Evolutionary conservation across 805 yeast species (phyloP).

Genomic region (Priceomyces melissophilus): DNA sequence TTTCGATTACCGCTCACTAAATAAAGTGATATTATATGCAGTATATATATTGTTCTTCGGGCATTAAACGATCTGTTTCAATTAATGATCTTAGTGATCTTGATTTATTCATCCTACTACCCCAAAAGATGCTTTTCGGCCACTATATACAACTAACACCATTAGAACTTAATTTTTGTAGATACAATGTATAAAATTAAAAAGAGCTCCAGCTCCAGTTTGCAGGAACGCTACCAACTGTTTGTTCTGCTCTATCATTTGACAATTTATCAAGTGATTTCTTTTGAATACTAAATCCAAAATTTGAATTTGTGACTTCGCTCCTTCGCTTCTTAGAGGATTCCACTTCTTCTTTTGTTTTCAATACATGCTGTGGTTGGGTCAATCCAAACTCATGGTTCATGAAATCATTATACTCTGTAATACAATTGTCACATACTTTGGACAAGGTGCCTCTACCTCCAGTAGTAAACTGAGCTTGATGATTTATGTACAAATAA

Average conservation of each 20-base stretch:
- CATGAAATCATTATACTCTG: slow-evolving; percentile 54
- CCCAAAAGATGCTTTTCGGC: too few species aligned
- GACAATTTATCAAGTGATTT: slow-evolving; percentile 1
- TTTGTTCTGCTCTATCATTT: slow-evolving; percentile 25
- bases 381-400: slow-evolving; percentile 37
- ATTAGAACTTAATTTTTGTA: too few species aligned
- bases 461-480: slow-evolving; percentile 65
- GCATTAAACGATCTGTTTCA: too few species aligned
- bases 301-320: background rate
- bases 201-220: slow-evolving; percentile 82
- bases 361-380: background rate
- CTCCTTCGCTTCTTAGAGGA: background rate
- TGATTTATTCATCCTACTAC: too few species aligned
- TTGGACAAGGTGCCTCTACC: slow-evolving; percentile 64
- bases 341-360: background rate
- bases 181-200: slow-evolving; percentile 17
- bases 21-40: background rate
- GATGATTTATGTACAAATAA: slow-evolving; percentile 49
- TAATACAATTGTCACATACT: slow-evolving; percentile 67
- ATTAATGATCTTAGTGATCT: too few species aligned
- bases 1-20: background rate
- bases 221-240: slow-evolving; percentile 57
- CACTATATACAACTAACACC: too few species aligned
- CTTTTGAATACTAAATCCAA: background rate
- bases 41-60: too few species aligned